These are phyloP conservation scores for Cytospora leucostoma DNA, from an alignment of 2,329 filamentous ascomycete genomes.

Conservation along the genomic window DNA sequence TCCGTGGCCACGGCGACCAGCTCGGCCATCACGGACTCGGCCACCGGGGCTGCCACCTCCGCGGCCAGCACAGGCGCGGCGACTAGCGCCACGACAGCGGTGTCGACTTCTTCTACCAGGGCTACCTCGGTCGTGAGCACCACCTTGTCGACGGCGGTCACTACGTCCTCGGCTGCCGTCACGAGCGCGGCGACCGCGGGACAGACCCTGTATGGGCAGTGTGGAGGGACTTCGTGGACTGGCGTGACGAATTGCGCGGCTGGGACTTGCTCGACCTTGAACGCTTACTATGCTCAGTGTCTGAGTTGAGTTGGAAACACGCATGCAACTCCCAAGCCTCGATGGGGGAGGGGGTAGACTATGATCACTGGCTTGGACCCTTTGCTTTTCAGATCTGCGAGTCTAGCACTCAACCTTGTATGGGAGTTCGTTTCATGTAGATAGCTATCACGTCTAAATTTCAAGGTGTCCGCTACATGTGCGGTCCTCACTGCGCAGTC, in stretches of 20 bases:
- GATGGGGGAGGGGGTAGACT: background rate
- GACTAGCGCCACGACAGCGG: constrained; percentile 3
- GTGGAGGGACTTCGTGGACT: constrained; percentile 44
- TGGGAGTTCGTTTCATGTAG: too few species aligned
- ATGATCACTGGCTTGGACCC: background rate
- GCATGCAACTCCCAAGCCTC: too few species aligned
- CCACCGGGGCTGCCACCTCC: background rate
- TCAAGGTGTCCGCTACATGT: too few species aligned
- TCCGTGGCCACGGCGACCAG: constrained; percentile 26
- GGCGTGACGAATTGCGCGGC: constrained; percentile 41
- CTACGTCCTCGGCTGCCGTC: constrained; percentile 11
- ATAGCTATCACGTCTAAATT: too few species aligned
- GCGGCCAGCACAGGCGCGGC: constrained; percentile 10
- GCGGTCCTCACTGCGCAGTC: too few species aligned
- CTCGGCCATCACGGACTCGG: constrained; percentile 18
- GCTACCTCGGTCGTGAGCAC: constrained; percentile 7
- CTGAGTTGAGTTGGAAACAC: background rate
- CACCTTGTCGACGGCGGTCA: constrained; percentile 10
- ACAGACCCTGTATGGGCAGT: constrained; percentile 39
- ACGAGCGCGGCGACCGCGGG: constrained; percentile 14
- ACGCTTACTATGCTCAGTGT: constrained; percentile 49
- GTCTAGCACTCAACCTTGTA: too few species aligned
- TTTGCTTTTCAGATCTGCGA: background rate
- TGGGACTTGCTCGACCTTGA: constrained; percentile 42
- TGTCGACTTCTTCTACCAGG: background rate